Percentiles rank a stretch among this genome's conserved stretches.
Conservation (phyloP, 139 green algal genomes). For the Yamagishiella unicocca region DNA sequence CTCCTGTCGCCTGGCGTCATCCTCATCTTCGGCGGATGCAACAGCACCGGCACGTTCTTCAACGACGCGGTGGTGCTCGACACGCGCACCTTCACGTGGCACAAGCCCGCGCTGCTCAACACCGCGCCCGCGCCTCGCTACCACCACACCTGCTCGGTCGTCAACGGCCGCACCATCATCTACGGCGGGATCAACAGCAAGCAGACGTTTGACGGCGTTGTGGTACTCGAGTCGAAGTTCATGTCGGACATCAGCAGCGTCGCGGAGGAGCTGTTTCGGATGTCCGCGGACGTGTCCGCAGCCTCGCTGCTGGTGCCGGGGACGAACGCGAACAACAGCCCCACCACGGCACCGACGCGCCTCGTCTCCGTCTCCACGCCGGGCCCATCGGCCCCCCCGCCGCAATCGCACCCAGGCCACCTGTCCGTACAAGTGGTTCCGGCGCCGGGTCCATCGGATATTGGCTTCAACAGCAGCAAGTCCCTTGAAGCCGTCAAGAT, state of each 20-base stretch:
- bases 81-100: slow-evolving; percentile 56
- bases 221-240: slow-evolving; percentile 62
- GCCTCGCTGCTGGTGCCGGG: neutral
- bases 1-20: slow-evolving; percentile 48
- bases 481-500: slow-evolving; percentile 60
- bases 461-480: slow-evolving; percentile 17
- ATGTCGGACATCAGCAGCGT: slow-evolving; percentile 54
- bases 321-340: neutral
- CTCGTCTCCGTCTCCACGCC: neutral
- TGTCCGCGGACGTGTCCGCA: slow-evolving; percentile 4
- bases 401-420: neutral
- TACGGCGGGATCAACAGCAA: slow-evolving; percentile 72
- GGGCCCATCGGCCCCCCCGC: neutral
- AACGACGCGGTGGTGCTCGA: slow-evolving; percentile 63
- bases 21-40: slow-evolving; percentile 71
- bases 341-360: neutral
- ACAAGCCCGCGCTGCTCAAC: slow-evolving; percentile 57
- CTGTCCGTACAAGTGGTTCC: neutral
- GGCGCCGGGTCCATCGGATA: neutral
- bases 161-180: slow-evolving; percentile 51
- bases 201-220: slow-evolving; percentile 68
- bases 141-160: slow-evolving; percentile 60
- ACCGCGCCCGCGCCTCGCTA: slow-evolving; percentile 64
- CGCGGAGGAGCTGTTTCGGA: slow-evolving; percentile 62
- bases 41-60: slow-evolving; percentile 57